Evolutionary conservation across 1,284 basidiomycete species (phyloP).

Genomic region (Farysia itapuensis): DNA sequence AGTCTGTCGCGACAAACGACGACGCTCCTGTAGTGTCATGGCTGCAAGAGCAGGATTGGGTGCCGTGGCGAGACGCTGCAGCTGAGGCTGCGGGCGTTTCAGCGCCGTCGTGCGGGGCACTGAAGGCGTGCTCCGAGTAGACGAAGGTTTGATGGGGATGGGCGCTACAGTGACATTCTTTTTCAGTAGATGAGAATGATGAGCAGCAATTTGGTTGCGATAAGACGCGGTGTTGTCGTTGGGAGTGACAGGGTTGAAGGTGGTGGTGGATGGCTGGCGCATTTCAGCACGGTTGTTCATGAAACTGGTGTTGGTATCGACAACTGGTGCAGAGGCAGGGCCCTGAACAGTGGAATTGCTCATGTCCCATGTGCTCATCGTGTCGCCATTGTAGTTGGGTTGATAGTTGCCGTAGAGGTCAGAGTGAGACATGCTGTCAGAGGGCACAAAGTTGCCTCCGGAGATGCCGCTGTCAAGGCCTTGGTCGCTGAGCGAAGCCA

Average conservation of each 20-base stretch:
- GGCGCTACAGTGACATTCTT: constrained; percentile 9
- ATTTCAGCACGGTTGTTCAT: constrained; percentile 2
- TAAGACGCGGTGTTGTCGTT: constrained; percentile 14
- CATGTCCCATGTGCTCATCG: constrained; percentile 22
- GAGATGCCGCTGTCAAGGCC: constrained; percentile 9
- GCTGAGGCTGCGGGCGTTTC: constrained; percentile 13
- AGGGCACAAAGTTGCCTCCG: constrained; percentile 3
- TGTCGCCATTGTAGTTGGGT: constrained; percentile 12
- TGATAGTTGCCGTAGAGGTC: constrained; percentile 21
- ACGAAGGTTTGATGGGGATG: constrained; percentile 7
- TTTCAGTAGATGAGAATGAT: constrained; percentile 37
- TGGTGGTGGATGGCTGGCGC: background rate
- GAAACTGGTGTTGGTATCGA: constrained; percentile 1
- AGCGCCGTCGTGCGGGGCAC: constrained; percentile 31
- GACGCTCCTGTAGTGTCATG: constrained; percentile 48
- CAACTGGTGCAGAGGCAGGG: background rate
- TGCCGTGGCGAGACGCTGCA: constrained; percentile 13
- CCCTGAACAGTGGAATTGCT: background rate
- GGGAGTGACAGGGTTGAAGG: constrained; percentile 1
- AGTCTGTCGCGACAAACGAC: constrained; percentile 40
- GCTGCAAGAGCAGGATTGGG: constrained; percentile 14
- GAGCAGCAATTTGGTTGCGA: constrained; percentile 36
- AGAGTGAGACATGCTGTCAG: constrained; percentile 25
- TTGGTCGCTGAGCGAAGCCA: constrained; percentile 23
- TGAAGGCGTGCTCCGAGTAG: constrained; percentile 18